A percentile compares a stretch with the other conserved stretches of the same genome.
Conservation (phyloP, 2,329 filamentous ascomycete species). For the Alternaria sp. region DNA sequence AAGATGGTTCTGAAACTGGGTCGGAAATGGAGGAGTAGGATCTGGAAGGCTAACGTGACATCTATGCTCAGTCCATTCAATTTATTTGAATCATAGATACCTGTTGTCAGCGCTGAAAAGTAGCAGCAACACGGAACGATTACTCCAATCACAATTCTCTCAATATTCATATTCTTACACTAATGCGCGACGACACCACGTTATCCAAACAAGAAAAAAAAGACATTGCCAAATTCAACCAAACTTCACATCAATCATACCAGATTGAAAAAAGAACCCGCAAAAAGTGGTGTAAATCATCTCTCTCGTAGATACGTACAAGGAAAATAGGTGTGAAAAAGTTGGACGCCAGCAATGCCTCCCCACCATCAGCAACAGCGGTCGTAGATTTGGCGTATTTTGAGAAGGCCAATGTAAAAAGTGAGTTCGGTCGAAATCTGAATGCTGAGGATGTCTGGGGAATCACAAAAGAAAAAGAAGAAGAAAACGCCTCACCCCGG, state of each 20-base stretch:
- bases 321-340: slow-evolving; percentile 13
- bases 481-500: background rate
- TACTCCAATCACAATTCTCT: slow-evolving; percentile 1
- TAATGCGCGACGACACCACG: slow-evolving; percentile 6
- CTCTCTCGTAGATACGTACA: slow-evolving; percentile 17
- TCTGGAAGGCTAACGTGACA: background rate
- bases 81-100: background rate
- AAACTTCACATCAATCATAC: slow-evolving; percentile 8
- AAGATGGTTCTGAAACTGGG: slow-evolving; percentile 33
- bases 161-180: slow-evolving; percentile 14
- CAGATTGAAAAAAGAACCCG: slow-evolving; percentile 2
- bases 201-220: slow-evolving; percentile 1
- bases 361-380: background rate
- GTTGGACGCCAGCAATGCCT: slow-evolving; percentile 8
- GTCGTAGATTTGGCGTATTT: background rate
- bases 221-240: background rate
- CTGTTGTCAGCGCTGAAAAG: background rate
- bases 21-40: slow-evolving; percentile 39
- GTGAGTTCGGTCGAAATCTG: slow-evolving; percentile 4
- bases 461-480: slow-evolving; percentile 26
- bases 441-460: slow-evolving; percentile 16
- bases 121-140: background rate
- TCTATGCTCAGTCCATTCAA: background rate
- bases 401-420: slow-evolving; percentile 5
- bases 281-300: slow-evolving; percentile 11